Percentiles rank a stretch among this genome's conserved stretches.
Evolutionary conservation across 2,329 filamentous ascomycete genomes (phyloP).

Genomic region (Bipolaris oryzae): DNA sequence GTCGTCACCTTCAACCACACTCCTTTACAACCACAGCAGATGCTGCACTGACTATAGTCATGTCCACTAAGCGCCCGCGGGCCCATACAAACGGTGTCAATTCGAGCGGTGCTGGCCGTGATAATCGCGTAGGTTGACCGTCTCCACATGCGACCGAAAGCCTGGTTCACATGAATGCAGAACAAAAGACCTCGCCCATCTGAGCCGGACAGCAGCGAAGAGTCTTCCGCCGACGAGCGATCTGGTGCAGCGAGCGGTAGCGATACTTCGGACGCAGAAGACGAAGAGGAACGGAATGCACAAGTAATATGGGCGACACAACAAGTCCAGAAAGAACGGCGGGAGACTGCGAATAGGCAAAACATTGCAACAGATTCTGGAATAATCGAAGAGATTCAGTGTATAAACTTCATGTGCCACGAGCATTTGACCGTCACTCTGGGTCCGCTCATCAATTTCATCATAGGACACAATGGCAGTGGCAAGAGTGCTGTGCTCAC

Average conservation of each 20-base stretch:
- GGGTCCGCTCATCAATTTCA: constrained; percentile 97
- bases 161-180: constrained; percentile 27
- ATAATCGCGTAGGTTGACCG: constrained; percentile 29
- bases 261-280: constrained; percentile 23
- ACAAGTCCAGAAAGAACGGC: constrained; percentile 35
- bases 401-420: constrained; percentile 97
- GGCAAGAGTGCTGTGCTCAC: constrained; percentile 96
- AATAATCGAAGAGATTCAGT: constrained; percentile 85
- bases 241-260: constrained; percentile 15
- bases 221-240: constrained; percentile 19
- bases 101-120: constrained; percentile 12
- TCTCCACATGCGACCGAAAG: background rate
- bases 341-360: constrained; percentile 25
- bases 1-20: background rate
- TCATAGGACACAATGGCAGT: constrained; percentile 96
- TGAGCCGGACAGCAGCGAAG: constrained; percentile 28
- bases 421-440: constrained; percentile 78
- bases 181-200: constrained; percentile 41
- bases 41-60: constrained; percentile 35
- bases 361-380: constrained; percentile 82
- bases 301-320: constrained; percentile 40
- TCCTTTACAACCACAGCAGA: background rate
- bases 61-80: constrained; percentile 42
- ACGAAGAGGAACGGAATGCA: constrained; percentile 25
- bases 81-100: constrained; percentile 30